Evolutionary conservation across 2,329 filamentous ascomycete species (phyloP), one percentile per base, ranked within the genome.

Genomic region (Fusarium lateritium): DNA sequence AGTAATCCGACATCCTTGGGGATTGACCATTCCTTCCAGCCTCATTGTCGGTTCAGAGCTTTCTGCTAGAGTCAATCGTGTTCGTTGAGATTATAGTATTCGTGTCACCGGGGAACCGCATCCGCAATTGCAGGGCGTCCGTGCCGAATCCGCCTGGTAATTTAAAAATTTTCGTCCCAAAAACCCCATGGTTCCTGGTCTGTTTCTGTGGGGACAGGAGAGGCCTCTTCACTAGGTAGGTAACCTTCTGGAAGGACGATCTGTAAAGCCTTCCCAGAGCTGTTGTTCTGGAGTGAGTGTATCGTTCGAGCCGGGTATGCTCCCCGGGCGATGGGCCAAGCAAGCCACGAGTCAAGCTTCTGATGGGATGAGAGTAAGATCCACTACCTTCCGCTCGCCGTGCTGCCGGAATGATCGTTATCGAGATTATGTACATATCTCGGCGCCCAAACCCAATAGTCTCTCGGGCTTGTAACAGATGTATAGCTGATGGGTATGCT

Each of bases 71-170:
- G 42, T 65, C 50, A 56, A 52, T 50, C 42, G 40, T 56, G 58
- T 65, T 65, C 45, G 60, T 71, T 67, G 64, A 65, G 55, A 66
- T 50, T 49, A 46, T 51, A 50, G 39, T 40, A 60, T 73, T 75
- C 70, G 62, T 74, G 74, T 75, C 70, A 60, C 76, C 77, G 76
- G 76, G 76, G 76, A 78, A 71, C 70, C 24, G 40, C 71, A 77
- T 77, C 76, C 76, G 76, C 65, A 51, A 53, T 63, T 52, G 51
- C 62, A 71, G 58, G 56, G 71, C 49, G 65, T 67, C 69, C 62
- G 63, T 72, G 62, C 66, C 50, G 47, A 54, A 65, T 62, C 67
- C 69, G 70, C 62, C 57, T 54, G 62, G 67, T 77, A 76, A 78
- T 77, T 76, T 77, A 65, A 76, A 71, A 66, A 50, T 62, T 71